phyloP scores from a whole-genome alignment of 2,329 filamentous ascomycete genomes.

The Neoscytalidium dimidiatum region DNA sequence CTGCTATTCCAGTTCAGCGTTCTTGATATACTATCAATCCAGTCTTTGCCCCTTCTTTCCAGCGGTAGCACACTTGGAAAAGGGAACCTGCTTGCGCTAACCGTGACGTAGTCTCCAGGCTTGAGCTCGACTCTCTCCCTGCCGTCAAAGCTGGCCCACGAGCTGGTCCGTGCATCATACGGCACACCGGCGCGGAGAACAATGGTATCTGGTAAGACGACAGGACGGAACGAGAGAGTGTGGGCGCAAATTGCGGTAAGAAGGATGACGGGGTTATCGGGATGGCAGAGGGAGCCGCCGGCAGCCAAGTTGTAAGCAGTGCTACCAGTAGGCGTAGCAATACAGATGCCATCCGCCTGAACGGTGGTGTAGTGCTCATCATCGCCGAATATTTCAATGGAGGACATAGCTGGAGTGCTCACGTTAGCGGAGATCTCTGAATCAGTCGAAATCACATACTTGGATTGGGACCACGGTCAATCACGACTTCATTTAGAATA shows the following conservation, averaged over 20 bases:
- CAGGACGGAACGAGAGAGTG: slow-evolving; percentile 92
- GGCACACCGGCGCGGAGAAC: slow-evolving; percentile 92
- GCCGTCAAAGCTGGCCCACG: slow-evolving; percentile 98
- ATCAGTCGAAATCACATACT: slow-evolving; percentile 59
- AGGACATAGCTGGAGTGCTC: slow-evolving; percentile 71
- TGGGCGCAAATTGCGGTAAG: slow-evolving; percentile 94
- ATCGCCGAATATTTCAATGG: slow-evolving; percentile 89
- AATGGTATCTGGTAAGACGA: slow-evolving; percentile 94
- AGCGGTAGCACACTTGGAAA: slow-evolving; percentile 76
- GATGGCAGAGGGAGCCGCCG: slow-evolving; percentile 92
- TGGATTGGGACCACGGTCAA: slow-evolving; percentile 90
- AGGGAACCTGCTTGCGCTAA: slow-evolving; percentile 77
- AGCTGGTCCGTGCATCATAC: slow-evolving; percentile 83
- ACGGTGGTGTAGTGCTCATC: slow-evolving; percentile 95
- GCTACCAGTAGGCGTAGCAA: slow-evolving; percentile 90
- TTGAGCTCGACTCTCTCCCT: slow-evolving; percentile 75
- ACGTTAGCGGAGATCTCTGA: neutral
- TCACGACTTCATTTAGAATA: slow-evolving; percentile 95
- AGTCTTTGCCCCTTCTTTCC: slow-evolving; percentile 71
- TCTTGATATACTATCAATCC: slow-evolving; percentile 77
- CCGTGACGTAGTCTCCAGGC: slow-evolving; percentile 82
- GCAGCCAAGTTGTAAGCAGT: slow-evolving; percentile 96
- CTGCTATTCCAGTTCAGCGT: slow-evolving; percentile 82
- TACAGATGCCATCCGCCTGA: slow-evolving; percentile 88
- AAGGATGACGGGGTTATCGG: slow-evolving; percentile 94